Base-by-base conservation (phyloP, 495 filamentous ascomycete species). In the Podospora fimiseda region DNA sequence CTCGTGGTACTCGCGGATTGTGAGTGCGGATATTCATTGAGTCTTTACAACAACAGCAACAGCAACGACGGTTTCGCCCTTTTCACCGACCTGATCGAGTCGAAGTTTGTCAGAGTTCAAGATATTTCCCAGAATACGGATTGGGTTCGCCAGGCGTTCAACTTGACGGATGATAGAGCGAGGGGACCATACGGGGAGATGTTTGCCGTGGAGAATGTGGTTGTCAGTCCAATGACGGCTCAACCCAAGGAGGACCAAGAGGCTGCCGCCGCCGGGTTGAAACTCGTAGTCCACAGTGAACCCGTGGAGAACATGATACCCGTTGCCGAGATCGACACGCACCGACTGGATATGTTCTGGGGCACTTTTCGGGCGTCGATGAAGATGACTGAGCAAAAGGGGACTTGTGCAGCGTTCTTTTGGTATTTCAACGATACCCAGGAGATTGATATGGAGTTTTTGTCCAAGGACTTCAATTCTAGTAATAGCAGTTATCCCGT, bases 401-500 rank as follows among this genome's bases (percentile, higher is more conserved):
- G 87, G 13, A 89, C 87, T 8, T 90, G 87, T 66, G 81, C 75
- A 18, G 84, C 87, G 14, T 89, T 89, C 63, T 90, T 89, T 63
- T 90, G 84, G 83, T 90, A 86, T 68, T 77, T 77, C 63, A 87
- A 89, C 62, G 80, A 90, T 63, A 84, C 82, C 3, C 84, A 88
- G 63, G 87, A 90, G 57, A 87, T 89, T 54, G 87, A 90, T 64
- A 80, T 90, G 65, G 87, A 90, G 54, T 83, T 87, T 61, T 74
- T 90, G 14, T 83, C 83, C 20, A 64, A 70, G 5, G 73, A 87
- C 47, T 83, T 83, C 55, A 71, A 79, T 52, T 43, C 56, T 22
- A 47, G 46, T 19, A 73, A 75, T 22, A 65, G 55, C 33, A 70
- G 66, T 18, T 78, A 72, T 51, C 82, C 81, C 0, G 69, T 91